These are phyloP conservation scores for Corchorus olitorius DNA, from an alignment of 345 rosid genomes.

Conservation along the genomic window DNA sequence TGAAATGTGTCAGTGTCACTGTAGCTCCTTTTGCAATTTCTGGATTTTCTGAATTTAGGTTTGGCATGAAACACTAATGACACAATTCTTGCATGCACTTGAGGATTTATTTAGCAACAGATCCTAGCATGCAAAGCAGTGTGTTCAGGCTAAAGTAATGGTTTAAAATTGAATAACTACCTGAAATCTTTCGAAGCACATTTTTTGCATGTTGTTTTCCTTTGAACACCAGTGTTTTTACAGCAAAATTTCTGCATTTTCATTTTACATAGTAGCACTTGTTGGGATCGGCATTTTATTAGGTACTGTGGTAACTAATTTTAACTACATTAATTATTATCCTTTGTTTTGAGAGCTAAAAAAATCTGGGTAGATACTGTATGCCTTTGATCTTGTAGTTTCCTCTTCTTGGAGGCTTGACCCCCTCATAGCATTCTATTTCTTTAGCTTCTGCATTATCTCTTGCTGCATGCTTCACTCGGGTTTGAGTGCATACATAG, in stretches of 20 bases:
- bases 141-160: background rate
- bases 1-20: background rate
- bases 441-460: background rate
- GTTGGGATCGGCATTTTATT: background rate
- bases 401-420: background rate
- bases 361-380: background rate
- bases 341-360: background rate
- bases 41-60: slow-evolving; percentile 5
- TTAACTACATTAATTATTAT: background rate
- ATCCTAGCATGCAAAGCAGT: background rate
- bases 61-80: background rate
- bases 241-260: slow-evolving; percentile 5
- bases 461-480: background rate
- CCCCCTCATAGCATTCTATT: background rate
- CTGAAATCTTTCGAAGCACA: background rate
- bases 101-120: background rate
- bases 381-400: background rate
- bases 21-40: slow-evolving; percentile 1
- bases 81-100: background rate
- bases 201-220: background rate
- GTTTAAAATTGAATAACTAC: background rate
- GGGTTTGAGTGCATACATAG: background rate
- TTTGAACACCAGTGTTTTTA: background rate
- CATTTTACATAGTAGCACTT: background rate
- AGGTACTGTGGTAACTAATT: background rate